Evolutionary conservation across 1,284 basidiomycete species (phyloP).

Genomic region (Lentinula novae-zelandiae): DNA sequence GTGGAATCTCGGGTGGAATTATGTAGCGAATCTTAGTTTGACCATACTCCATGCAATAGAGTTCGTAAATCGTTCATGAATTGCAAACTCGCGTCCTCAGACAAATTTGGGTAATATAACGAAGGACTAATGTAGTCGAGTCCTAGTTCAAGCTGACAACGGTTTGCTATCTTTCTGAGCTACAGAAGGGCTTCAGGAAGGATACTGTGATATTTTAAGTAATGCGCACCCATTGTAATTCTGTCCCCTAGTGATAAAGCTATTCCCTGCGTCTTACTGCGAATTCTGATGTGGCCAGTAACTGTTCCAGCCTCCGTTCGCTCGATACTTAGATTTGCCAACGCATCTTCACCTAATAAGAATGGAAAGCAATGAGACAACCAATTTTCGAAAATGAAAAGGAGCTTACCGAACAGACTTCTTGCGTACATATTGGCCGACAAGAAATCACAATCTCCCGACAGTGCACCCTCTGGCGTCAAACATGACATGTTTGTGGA

Average conservation of each 20-base stretch:
- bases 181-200: not conserved
- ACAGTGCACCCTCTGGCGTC: slow-evolving; percentile 90
- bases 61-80: no score
- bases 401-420: slow-evolving; percentile 74
- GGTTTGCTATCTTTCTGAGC: slow-evolving; percentile 13
- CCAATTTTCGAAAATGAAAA: slow-evolving; percentile 1
- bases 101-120: no score
- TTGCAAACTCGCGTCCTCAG: no score
- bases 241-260: slow-evolving; percentile 91
- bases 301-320: slow-evolving; percentile 79
- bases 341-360: slow-evolving; percentile 82
- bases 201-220: not conserved
- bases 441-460: slow-evolving; percentile 91
- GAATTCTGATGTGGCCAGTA: slow-evolving; percentile 73
- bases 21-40: no score
- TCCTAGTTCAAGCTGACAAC: slow-evolving; percentile 3
- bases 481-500: slow-evolving; percentile 95
- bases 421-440: slow-evolving; percentile 93
- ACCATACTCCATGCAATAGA: not conserved
- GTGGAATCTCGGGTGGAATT: no score
- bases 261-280: slow-evolving; percentile 94
- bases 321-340: slow-evolving; percentile 96
- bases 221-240: slow-evolving; percentile 77
- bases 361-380: not conserved
- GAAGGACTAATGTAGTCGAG: not conserved